A percentile compares a stretch with the other conserved stretches of the same genome.
Conservation (phyloP, 306 rosid genomes). For the Mucuna pruriens region DNA sequence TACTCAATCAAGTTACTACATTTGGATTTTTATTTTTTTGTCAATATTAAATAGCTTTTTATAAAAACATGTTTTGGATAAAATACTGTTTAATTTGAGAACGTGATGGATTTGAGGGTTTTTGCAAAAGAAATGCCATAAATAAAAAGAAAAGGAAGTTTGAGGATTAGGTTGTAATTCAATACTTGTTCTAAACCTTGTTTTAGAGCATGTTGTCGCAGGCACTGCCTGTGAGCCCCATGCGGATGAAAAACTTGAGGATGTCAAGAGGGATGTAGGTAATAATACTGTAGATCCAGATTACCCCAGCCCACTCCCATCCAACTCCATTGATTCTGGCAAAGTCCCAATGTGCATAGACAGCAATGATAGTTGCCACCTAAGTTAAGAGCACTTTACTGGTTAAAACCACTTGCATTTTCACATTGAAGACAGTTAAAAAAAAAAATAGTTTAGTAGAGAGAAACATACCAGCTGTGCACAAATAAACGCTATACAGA, state of each 20-base stretch:
- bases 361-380: conserved; percentile 80
- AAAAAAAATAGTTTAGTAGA: neutral
- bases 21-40: neutral
- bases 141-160: neutral
- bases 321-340: conserved; percentile 76
- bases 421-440: neutral
- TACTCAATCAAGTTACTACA: neutral
- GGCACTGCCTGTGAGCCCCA: conserved; percentile 62
- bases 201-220: conserved; percentile 59
- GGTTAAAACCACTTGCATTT: neutral
- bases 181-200: conserved; percentile 43
- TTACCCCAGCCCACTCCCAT: conserved; percentile 89
- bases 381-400: conserved; percentile 16
- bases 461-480: conserved; percentile 70
- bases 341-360: conserved; percentile 71
- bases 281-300: conserved; percentile 72
- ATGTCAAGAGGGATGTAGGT: conserved; percentile 85
- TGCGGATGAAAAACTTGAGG: conserved; percentile 71
- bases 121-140: neutral
- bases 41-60: neutral
- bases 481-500: conserved; percentile 61
- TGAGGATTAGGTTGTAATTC: neutral
- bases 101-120: neutral
- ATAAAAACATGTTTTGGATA: neutral
- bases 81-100: neutral